Evolutionary conservation across 768 basidiomycete genomes (phyloP).

Genomic region (Tulasnella sp.): DNA sequence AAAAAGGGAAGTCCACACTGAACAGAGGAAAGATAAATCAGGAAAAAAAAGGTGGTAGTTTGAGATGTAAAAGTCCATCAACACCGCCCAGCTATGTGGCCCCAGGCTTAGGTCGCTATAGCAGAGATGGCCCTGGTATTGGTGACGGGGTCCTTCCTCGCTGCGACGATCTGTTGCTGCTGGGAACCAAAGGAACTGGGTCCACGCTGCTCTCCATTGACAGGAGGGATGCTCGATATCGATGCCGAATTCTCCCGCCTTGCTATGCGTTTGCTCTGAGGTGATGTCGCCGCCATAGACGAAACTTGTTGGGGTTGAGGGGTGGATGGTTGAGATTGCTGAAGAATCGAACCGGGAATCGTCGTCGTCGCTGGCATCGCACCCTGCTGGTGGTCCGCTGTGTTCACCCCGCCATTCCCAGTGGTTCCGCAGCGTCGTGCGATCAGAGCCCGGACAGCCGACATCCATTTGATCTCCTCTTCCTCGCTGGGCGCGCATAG

Average conservation of each 20-base stretch:
- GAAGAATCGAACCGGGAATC: neutral
- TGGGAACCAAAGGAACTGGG: no score
- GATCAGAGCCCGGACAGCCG: conserved; percentile 85
- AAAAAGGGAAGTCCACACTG: no score
- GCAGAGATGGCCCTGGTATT: no score
- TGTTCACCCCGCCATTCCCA: neutral
- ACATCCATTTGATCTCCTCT: conserved; percentile 97
- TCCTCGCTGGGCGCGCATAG: conserved; percentile 94
- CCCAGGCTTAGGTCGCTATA: no score
- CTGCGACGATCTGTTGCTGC: no score
- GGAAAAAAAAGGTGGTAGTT: no score
- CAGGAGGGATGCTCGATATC: neutral
- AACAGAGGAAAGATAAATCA: no score
- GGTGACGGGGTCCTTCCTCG: no score
- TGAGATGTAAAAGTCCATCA: no score
- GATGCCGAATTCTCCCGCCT: neutral
- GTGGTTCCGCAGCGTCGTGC: conserved; percentile 38
- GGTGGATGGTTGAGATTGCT: neutral
- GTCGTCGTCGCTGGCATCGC: neutral
- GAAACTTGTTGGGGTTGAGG: neutral
- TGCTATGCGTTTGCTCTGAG: neutral
- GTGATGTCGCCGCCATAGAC: neutral
- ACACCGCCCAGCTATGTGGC: no score
- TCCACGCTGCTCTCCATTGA: neutral
- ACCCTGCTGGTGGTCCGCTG: neutral